Percentiles rank a stretch among this genome's conserved stretches.
Conservation (phyloP, 768 basidiomycete genomes). For the Phlebiopsis gigantea region DNA sequence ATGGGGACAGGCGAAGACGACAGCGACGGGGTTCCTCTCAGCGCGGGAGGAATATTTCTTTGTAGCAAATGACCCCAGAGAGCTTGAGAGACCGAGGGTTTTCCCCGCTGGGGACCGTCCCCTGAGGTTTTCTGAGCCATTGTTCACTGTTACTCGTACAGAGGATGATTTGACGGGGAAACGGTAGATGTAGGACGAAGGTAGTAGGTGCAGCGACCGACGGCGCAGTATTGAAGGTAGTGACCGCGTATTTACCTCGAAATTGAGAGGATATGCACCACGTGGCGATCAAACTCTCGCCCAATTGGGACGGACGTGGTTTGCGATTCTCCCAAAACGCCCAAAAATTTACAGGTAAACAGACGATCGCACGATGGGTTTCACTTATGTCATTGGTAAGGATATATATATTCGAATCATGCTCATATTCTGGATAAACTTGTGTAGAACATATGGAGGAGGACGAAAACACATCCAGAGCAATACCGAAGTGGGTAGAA, state of each 20-base stretch:
- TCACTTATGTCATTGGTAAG: conserved; percentile 26
- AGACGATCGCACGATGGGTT: conserved; percentile 16
- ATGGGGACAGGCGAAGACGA: conserved; percentile 28
- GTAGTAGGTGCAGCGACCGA: too few relatives aligned
- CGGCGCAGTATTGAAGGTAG: too few relatives aligned
- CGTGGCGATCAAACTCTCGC: background rate
- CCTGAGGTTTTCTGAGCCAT: background rate
- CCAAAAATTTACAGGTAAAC: background rate
- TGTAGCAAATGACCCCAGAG: conserved; percentile 55
- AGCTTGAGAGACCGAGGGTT: conserved; percentile 18
- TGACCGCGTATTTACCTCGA: background rate
- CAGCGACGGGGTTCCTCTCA: background rate
- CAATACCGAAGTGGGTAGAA: conserved; percentile 86
- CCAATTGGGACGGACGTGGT: background rate
- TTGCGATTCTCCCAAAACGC: background rate
- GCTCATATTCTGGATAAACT: background rate
- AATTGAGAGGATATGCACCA: background rate
- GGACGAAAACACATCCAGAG: conserved; percentile 67
- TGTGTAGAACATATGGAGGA: conserved; percentile 85
- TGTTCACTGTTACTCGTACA: background rate
- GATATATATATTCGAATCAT: background rate
- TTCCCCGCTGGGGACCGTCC: background rate
- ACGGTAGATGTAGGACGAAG: background rate
- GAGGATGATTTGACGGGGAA: background rate
- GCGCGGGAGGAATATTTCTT: conserved; percentile 31